phyloP scores from a whole-genome alignment of 441 rosid genomes.

The Brassica hybrid region DNA sequence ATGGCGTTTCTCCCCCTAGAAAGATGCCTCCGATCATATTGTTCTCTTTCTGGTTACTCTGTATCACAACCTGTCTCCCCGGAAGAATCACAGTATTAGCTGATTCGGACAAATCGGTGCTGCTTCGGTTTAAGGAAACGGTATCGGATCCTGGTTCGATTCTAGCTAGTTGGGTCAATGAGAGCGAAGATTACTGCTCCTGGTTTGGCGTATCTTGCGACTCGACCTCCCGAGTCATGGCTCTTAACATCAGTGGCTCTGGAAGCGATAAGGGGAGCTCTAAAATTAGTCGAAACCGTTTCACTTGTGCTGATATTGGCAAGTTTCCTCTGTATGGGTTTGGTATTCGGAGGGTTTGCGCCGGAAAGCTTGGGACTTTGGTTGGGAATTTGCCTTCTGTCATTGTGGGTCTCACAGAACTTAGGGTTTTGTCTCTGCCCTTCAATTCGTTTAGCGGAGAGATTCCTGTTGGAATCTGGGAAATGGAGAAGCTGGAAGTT shows the following conservation, averaged over 20 bases:
- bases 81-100: constrained; percentile 38
- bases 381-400: constrained; percentile 54
- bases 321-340: constrained; percentile 61
- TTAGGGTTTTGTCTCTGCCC: constrained; percentile 61
- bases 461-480: constrained; percentile 60
- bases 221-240: constrained; percentile 53
- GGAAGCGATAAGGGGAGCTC: constrained; percentile 47
- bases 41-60: constrained; percentile 37
- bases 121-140: constrained; percentile 71
- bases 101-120: constrained; percentile 64
- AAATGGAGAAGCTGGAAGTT: constrained; percentile 58
- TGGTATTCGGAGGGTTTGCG: constrained; percentile 53
- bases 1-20: not conserved
- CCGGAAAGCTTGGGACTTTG: constrained; percentile 49
- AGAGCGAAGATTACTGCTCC: constrained; percentile 52
- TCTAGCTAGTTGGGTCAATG: constrained; percentile 66
- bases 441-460: constrained; percentile 58
- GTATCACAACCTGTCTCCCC: constrained; percentile 35
- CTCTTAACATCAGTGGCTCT: constrained; percentile 51
- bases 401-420: constrained; percentile 55
- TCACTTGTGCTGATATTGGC: constrained; percentile 49
- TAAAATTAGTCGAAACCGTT: constrained; percentile 33
- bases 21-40: constrained; percentile 5
- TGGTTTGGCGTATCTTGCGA: constrained; percentile 81
- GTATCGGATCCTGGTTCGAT: constrained; percentile 68